Conservation (phyloP, 805 yeast species). For the Starmerella bacillaris region DNA sequence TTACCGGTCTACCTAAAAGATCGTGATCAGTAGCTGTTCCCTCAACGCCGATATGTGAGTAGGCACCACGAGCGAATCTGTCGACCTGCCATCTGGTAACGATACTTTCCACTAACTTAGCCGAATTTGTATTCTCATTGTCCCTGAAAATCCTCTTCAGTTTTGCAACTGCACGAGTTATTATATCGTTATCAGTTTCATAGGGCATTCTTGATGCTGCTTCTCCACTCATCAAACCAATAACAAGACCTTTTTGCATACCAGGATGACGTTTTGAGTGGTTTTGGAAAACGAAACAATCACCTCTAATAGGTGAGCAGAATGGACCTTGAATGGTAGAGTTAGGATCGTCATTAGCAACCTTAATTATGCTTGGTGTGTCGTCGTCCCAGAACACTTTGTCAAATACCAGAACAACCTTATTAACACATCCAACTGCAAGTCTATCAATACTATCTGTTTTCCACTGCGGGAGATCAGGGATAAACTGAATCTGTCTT, state of each 20-base stretch:
- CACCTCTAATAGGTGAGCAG: constrained; percentile 25
- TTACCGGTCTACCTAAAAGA: constrained; percentile 25
- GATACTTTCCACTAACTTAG: constrained; percentile 24
- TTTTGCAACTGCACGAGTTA: constrained; percentile 21
- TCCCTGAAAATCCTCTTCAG: constrained; percentile 20
- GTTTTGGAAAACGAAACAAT: constrained; percentile 26
- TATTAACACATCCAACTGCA: constrained; percentile 27
- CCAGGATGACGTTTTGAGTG: constrained; percentile 21
- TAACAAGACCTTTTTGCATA: constrained; percentile 22
- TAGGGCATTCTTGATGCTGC: constrained; percentile 23
- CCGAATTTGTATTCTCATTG: constrained; percentile 11
- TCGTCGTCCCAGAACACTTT: constrained; percentile 26
- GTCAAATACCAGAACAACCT: constrained; percentile 25
- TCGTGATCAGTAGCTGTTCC: constrained; percentile 30
- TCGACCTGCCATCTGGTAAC: constrained; percentile 65
- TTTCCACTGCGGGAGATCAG: constrained; percentile 28
- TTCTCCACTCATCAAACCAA: constrained; percentile 25
- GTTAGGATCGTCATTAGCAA: constrained; percentile 14
- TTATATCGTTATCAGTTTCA: constrained; percentile 21
- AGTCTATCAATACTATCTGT: constrained; percentile 25
- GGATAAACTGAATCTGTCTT: constrained; percentile 25
- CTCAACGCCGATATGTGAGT: constrained; percentile 30
- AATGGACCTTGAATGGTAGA: too few species aligned
- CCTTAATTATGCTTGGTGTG: constrained; percentile 19
- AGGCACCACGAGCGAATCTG: constrained; percentile 66